These are phyloP conservation scores for Capsaspora owczarzaki DNA, from an alignment of 78 protist species.

Conservation along the genomic window DNA sequence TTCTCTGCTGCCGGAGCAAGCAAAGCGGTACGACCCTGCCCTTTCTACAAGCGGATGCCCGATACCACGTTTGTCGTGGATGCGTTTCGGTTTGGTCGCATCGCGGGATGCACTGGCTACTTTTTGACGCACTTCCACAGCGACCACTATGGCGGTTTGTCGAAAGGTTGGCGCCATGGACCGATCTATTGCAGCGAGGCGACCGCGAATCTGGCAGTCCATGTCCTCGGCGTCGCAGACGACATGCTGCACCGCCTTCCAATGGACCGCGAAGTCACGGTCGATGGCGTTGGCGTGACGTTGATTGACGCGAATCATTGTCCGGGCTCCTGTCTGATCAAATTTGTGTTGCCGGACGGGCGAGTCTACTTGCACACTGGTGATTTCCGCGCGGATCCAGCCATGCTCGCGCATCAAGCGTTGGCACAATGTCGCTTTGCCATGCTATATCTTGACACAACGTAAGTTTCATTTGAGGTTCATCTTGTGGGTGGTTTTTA, in stretches of 20 bases:
- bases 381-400: constrained; percentile 54
- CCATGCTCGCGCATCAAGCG: constrained; percentile 13
- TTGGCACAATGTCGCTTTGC: background rate
- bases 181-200: background rate
- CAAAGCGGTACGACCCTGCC: no score
- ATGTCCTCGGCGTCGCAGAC: background rate
- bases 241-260: background rate
- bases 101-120: background rate
- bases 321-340: background rate
- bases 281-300: constrained; percentile 1
- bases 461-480: background rate
- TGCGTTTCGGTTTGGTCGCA: background rate
- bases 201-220: background rate
- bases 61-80: background rate
- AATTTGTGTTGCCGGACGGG: background rate
- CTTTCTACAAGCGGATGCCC: background rate
- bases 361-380: constrained; percentile 15
- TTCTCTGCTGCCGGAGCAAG: no score
- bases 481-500: background rate
- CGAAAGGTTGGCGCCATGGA: constrained; percentile 16
- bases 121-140: constrained; percentile 66
- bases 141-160: constrained; percentile 76
- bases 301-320: constrained; percentile 1
- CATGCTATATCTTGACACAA: constrained; percentile 22
- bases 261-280: background rate